Conservation (phyloP, 1,284 basidiomycete species). For the Pseudozyma flocculosa region DNA sequence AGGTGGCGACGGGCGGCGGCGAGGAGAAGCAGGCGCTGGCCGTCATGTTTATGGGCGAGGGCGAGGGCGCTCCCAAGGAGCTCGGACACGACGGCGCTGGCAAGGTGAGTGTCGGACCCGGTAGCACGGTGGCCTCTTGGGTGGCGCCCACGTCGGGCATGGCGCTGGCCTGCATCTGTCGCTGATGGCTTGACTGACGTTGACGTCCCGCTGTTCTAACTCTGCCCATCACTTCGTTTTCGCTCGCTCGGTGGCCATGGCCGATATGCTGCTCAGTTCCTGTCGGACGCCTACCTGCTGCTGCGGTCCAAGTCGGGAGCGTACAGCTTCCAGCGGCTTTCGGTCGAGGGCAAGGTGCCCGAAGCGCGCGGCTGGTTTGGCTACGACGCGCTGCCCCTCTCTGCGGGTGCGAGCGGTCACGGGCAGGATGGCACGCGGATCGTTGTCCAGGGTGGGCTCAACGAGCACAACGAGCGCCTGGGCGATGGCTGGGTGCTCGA, state of each 20-base stretch:
- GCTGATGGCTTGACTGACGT: too few relatives aligned
- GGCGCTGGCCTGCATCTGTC: too few relatives aligned
- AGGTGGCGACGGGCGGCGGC: too few relatives aligned
- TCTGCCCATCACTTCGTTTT: not conserved
- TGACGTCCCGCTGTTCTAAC: not conserved
- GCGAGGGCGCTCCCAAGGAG: constrained; percentile 51
- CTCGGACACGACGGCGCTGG: constrained; percentile 57
- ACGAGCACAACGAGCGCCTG: constrained; percentile 53
- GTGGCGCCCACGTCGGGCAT: too few relatives aligned
- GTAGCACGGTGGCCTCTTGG: too few relatives aligned
- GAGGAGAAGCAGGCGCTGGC: constrained; percentile 36
- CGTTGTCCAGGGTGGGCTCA: constrained; percentile 57
- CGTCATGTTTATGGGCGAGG: constrained; percentile 57
- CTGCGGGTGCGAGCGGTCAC: not conserved
- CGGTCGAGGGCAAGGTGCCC: not conserved
- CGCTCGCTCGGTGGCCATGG: too few relatives aligned
- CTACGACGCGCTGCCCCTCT: constrained; percentile 15
- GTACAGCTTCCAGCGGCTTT: not conserved
- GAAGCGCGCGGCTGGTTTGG: constrained; percentile 57
- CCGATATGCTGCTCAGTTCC: constrained; percentile 9
- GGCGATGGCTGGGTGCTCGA: constrained; percentile 54
- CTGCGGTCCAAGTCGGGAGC: not conserved
- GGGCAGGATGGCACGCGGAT: constrained; percentile 6
- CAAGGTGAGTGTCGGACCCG: constrained; percentile 27
- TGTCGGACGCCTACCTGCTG: constrained; percentile 10